Evolutionary conservation across 371 early-diverging fungal genomes (phyloP).

Genomic region (Mortierella sp.): DNA sequence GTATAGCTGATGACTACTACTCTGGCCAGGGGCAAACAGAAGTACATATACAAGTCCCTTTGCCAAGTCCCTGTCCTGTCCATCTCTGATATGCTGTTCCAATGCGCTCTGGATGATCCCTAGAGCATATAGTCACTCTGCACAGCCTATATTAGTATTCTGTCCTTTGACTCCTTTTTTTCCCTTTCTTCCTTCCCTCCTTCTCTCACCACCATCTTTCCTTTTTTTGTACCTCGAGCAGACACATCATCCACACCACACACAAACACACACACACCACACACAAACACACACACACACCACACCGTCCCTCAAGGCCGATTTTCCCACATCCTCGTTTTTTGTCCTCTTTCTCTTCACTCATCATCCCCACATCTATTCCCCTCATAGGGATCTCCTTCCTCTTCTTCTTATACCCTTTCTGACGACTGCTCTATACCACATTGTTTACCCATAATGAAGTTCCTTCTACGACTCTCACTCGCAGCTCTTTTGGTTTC

Average conservation of each 20-base stretch:
- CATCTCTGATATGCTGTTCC: background rate
- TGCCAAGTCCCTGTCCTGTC: background rate
- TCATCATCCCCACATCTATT: background rate
- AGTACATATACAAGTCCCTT: too few relatives aligned
- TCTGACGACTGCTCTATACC: background rate
- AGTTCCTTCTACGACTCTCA: slow-evolving; percentile 21
- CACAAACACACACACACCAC: too few relatives aligned
- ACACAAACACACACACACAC: too few relatives aligned
- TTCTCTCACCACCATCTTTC: background rate
- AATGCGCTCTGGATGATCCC: background rate
- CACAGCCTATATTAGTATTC: too few relatives aligned
- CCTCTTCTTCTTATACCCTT: too few relatives aligned
- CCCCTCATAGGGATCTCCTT: background rate
- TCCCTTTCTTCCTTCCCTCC: too few relatives aligned
- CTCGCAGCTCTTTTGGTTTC: slow-evolving; percentile 18
- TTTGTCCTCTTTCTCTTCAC: background rate
- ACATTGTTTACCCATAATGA: slow-evolving; percentile 32
- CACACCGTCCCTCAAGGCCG: background rate
- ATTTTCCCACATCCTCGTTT: background rate
- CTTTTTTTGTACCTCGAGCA: background rate
- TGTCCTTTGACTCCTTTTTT: background rate
- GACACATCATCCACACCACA: background rate
- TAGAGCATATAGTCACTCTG: background rate
- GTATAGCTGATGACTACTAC: background rate
- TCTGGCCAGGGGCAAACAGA: background rate